Conservation (phyloP, 371 early-diverging fungal species). For the Mortierella sp. region DNA sequence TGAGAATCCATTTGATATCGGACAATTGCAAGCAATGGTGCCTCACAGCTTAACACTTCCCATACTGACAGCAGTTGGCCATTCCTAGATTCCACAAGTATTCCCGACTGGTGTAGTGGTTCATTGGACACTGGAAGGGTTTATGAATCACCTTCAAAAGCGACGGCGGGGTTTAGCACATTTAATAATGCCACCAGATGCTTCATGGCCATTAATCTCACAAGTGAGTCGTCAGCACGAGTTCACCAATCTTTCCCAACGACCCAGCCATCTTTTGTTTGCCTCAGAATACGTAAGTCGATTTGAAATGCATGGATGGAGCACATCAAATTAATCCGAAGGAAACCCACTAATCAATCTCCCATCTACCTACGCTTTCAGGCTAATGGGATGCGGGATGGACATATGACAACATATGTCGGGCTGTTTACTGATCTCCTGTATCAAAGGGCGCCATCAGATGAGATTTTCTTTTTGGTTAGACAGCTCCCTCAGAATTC, state of each 20-base stretch:
- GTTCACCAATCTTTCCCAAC: constrained; percentile 75
- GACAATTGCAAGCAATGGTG: not conserved
- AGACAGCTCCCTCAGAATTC: constrained; percentile 63
- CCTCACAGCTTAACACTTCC: not conserved
- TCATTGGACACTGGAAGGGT: constrained; percentile 77
- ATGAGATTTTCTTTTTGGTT: constrained; percentile 72
- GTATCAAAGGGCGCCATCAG: constrained; percentile 82
- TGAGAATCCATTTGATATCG: not conserved
- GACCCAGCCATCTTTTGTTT: constrained; percentile 70
- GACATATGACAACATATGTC: constrained; percentile 67
- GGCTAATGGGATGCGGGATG: constrained; percentile 72
- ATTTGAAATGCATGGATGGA: not conserved
- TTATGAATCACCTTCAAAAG: constrained; percentile 70
- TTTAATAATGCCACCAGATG: constrained; percentile 80
- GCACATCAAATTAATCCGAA: not conserved
- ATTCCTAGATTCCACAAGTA: constrained; percentile 39
- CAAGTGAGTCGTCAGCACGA: constrained; percentile 81
- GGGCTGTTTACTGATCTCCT: constrained; percentile 77
- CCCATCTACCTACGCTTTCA: constrained; percentile 38
- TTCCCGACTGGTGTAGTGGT: constrained; percentile 59
- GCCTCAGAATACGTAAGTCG: constrained; percentile 36
- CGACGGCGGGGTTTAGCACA: constrained; percentile 68
- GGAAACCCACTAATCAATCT: not conserved
- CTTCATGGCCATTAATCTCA: constrained; percentile 85
- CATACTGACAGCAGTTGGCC: not conserved